A percentile compares a stretch with the other conserved stretches of the same genome.
These are phyloP conservation scores for Cyphellophora europaea DNA, from an alignment of 2,329 filamentous ascomycete species.

Conservation along the genomic window DNA sequence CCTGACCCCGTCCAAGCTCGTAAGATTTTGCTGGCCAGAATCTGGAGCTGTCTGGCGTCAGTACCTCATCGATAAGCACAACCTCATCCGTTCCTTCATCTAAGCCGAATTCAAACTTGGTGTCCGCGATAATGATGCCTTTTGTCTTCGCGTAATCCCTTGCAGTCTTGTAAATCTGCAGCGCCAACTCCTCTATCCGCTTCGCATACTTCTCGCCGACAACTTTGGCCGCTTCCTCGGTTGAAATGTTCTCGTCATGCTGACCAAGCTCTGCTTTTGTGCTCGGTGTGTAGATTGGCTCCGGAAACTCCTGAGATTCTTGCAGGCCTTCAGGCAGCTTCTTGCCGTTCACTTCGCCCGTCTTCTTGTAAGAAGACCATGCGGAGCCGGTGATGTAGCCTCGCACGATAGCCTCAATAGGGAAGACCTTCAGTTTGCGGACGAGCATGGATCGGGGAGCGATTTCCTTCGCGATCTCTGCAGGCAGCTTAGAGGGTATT, in stretches of 20 bases:
- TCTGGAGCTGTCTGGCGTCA: constrained; percentile 73
- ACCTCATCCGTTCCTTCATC: constrained; percentile 57
- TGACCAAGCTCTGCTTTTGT: constrained; percentile 75
- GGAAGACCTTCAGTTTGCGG: constrained; percentile 62
- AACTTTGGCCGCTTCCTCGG: constrained; percentile 52
- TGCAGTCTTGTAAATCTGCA: constrained; percentile 55
- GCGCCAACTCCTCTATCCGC: constrained; percentile 54
- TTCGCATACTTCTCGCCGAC: constrained; percentile 56
- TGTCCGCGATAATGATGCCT: constrained; percentile 70
- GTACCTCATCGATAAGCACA: constrained; percentile 72
- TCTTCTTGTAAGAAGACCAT: constrained; percentile 67
- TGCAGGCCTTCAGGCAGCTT: constrained; percentile 56
- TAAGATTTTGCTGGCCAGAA: constrained; percentile 78
- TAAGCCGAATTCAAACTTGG: constrained; percentile 68
- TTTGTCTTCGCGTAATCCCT: constrained; percentile 54
- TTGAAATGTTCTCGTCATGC: constrained; percentile 80
- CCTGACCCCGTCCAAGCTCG: constrained; percentile 62
- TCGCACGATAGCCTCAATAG: constrained; percentile 76
- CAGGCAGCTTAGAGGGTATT: constrained; percentile 42
- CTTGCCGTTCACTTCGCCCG: constrained; percentile 73
- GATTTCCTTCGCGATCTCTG: constrained; percentile 18
- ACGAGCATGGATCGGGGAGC: constrained; percentile 66
- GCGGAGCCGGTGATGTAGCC: constrained; percentile 83
- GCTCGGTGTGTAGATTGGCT: constrained; percentile 68
- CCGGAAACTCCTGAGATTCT: constrained; percentile 60